phyloP scores from a whole-genome alignment of 208 protist species.

The Naegleria gruberi region DNA sequence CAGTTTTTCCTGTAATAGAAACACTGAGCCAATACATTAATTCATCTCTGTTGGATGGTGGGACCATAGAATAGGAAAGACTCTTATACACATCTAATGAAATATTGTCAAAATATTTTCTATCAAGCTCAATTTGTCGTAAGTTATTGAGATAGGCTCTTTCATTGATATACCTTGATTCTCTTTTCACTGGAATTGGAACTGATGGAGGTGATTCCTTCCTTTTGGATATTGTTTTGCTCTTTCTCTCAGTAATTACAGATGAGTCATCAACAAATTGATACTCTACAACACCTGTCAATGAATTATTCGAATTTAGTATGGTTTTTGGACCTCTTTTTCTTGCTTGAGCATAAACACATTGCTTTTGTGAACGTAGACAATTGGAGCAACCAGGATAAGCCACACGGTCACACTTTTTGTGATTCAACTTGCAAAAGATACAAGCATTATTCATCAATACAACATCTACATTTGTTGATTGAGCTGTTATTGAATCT shows the following conservation, averaged over 20 bases:
- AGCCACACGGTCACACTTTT: background rate
- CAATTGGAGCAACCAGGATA: background rate
- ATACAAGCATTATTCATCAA: background rate
- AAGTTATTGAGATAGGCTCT: background rate
- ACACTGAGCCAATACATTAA: background rate
- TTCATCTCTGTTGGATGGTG: background rate
- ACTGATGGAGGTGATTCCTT: no score
- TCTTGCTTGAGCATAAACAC: background rate
- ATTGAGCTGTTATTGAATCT: background rate
- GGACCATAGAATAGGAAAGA: background rate
- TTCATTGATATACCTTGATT: background rate
- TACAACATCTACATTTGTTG: background rate
- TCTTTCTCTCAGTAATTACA: no score
- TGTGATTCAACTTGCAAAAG: background rate
- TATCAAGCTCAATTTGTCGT: background rate
- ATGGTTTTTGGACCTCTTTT: background rate
- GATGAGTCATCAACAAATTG: background rate
- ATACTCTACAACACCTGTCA: background rate
- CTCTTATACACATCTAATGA: background rate
- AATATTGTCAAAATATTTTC: background rate
- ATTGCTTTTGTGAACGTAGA: background rate
- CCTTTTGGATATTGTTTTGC: no score
- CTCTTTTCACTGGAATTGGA: no score
- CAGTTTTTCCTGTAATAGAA: background rate
- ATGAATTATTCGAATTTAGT: background rate